A percentile compares a stretch with the other conserved stretches of the same genome.
These are phyloP conservation scores for Phellinidium pouzarii DNA, from an alignment of 1,284 basidiomycete genomes.

Conservation along the genomic window DNA sequence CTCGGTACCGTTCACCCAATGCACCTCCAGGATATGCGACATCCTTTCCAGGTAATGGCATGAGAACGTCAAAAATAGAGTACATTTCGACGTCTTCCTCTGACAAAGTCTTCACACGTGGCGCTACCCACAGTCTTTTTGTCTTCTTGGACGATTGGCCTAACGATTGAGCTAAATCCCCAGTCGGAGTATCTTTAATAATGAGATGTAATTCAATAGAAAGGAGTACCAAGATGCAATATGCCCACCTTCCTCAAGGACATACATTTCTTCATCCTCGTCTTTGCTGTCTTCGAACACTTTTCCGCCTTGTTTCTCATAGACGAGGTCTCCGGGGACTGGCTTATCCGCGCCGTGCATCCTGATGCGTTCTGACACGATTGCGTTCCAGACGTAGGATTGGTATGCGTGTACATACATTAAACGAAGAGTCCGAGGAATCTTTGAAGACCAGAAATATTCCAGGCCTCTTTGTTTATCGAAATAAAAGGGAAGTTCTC, in stretches of 20 bases:
- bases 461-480: neutral
- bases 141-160: conserved; percentile 27
- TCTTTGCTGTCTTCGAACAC: conserved; percentile 32
- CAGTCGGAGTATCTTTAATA: conserved; percentile 14
- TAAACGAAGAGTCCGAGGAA: conserved; percentile 87
- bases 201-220: neutral
- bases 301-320: conserved; percentile 33
- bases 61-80: conserved; percentile 89
- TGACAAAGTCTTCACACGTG: conserved; percentile 71
- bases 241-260: conserved; percentile 39
- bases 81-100: conserved; percentile 72
- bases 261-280: conserved; percentile 27
- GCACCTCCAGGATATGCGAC: conserved; percentile 82
- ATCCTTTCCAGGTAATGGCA: conserved; percentile 92
- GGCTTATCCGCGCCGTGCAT: conserved; percentile 70
- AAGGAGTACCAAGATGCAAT: conserved; percentile 10
- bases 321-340: conserved; percentile 84
- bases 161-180: conserved; percentile 30
- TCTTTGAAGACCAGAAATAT: conserved; percentile 41
- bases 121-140: conserved; percentile 52
- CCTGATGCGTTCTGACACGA: conserved; percentile 88
- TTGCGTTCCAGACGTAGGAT: conserved; percentile 96
- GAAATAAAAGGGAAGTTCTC: conserved; percentile 26
- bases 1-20: conserved; percentile 76
- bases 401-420: conserved; percentile 99